Conservation (phyloP, 495 filamentous ascomycete genomes). For the Aspergillus haitiensis region DNA sequence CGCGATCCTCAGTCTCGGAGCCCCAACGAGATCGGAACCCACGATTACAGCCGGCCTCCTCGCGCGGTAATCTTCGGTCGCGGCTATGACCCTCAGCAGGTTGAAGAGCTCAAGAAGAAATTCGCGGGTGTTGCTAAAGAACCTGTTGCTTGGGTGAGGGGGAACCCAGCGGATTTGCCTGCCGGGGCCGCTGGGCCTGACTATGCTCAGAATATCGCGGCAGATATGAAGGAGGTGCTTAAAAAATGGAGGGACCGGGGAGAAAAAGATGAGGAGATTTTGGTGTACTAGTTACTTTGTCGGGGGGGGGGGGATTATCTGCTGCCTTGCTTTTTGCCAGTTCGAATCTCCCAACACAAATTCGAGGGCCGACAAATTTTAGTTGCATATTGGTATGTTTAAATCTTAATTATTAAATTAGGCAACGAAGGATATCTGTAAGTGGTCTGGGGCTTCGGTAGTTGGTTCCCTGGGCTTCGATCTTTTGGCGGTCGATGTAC, state of each 20-base stretch:
- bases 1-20: slow-evolving; percentile 25
- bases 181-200: slow-evolving; percentile 21
- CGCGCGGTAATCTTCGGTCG: slow-evolving; percentile 40
- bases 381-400: too few relatives aligned
- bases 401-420: too few relatives aligned
- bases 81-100: slow-evolving; percentile 23
- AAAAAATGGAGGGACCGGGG: slow-evolving; percentile 28
- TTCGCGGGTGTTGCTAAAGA: slow-evolving; percentile 16
- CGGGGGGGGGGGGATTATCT: too few relatives aligned
- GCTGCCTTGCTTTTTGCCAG: too few relatives aligned
- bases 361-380: too few relatives aligned
- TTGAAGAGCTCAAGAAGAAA: slow-evolving; percentile 27
- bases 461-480: too few relatives aligned
- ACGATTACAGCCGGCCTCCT: slow-evolving; percentile 30
- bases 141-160: slow-evolving; percentile 26
- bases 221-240: slow-evolving; percentile 25
- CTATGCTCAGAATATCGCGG: slow-evolving; percentile 23
- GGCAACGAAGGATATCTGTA: too few relatives aligned
- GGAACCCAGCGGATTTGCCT: slow-evolving; percentile 22
- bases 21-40: slow-evolving; percentile 30
- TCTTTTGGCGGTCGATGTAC: too few relatives aligned
- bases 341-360: too few relatives aligned
- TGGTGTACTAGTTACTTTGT: slow-evolving; percentile 20
- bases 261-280: slow-evolving; percentile 14
- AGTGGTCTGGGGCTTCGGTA: too few relatives aligned